A percentile compares a stretch with the other conserved stretches of the same genome.
Evolutionary conservation across 345 rosid species (phyloP).

Genomic region (Lepidium sativum): DNA sequence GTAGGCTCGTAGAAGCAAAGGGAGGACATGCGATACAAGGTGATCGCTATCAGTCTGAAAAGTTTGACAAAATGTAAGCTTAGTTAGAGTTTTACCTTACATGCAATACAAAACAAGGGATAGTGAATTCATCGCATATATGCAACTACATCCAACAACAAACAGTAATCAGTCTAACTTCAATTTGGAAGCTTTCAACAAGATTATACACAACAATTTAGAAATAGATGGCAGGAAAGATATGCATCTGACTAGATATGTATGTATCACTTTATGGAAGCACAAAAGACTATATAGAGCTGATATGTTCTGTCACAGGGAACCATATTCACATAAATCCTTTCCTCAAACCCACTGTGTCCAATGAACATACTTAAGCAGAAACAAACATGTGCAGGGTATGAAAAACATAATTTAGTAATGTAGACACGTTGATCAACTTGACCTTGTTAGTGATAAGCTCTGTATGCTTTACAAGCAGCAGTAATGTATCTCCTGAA

Average conservation of each 20-base stretch:
- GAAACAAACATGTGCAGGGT: not conserved
- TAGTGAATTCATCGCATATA: conserved; percentile 4
- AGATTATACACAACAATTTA: not conserved
- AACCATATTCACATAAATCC: not conserved
- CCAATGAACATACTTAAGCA: not conserved
- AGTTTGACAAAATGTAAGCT: conserved; percentile 3
- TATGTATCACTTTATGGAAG: not conserved
- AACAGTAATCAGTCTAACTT: not conserved
- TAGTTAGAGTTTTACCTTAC: not conserved
- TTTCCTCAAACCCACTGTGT: not conserved
- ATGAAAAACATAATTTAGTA: not conserved
- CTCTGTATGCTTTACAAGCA: conserved; percentile 85
- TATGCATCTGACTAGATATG: not conserved
- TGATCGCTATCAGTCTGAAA: conserved; percentile 71
- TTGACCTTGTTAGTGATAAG: conserved; percentile 81
- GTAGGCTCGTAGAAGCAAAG: conserved; percentile 86
- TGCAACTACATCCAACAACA: not conserved
- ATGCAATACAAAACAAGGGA: not conserved
- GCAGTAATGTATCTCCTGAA: conserved; percentile 77
- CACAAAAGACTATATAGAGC: not conserved
- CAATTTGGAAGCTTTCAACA: conserved; percentile 5
- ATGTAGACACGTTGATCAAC: not conserved
- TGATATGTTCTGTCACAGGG: not conserved
- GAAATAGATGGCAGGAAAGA: not conserved
- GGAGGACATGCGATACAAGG: conserved; percentile 58